phyloP scores from a whole-genome alignment of 768 basidiomycete genomes.

The Leccinum subgranulosum region DNA sequence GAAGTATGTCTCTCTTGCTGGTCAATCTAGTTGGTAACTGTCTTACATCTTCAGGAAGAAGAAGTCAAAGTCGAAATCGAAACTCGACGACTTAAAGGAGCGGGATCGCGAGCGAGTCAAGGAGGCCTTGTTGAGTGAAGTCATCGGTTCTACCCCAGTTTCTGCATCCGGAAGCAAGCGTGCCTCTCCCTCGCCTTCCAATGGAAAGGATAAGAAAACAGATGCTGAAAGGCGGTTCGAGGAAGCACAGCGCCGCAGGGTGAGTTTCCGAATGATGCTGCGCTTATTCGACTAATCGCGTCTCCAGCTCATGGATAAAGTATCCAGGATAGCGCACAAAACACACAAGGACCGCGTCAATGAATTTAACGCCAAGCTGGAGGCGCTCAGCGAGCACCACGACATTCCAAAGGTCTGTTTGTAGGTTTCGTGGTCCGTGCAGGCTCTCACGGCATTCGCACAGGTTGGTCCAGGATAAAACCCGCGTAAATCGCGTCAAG shows the following conservation, averaged over 20 bases:
- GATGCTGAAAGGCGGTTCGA: conserved; percentile 88
- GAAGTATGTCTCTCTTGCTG: conserved; percentile 51
- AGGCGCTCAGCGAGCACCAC: conserved; percentile 88
- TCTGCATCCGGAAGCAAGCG: conserved; percentile 56
- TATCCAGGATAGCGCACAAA: conserved; percentile 73
- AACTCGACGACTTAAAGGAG: conserved; percentile 44
- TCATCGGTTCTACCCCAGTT: conserved; percentile 36
- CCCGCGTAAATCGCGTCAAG: conserved; percentile 29
- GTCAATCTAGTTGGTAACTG: not conserved
- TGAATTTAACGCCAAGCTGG: conserved; percentile 85
- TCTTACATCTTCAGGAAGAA: conserved; percentile 60
- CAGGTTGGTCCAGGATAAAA: conserved; percentile 87
- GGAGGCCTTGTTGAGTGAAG: conserved; percentile 51
- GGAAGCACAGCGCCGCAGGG: conserved; percentile 78
- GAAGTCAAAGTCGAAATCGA: conserved; percentile 71
- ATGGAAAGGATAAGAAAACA: conserved; percentile 60
- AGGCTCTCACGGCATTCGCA: conserved; percentile 23
- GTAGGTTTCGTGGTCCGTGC: conserved; percentile 26
- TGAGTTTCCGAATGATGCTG: conserved; percentile 36
- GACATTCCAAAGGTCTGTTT: conserved; percentile 82
- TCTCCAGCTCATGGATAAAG: conserved; percentile 67
- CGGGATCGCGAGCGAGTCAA: conserved; percentile 44
- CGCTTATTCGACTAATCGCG: conserved; percentile 7
- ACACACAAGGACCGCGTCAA: conserved; percentile 93
- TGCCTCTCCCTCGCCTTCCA: conserved; percentile 56